phyloP scores from a whole-genome alignment of 495 filamentous ascomycete genomes.

The Sporormia fimetaria region DNA sequence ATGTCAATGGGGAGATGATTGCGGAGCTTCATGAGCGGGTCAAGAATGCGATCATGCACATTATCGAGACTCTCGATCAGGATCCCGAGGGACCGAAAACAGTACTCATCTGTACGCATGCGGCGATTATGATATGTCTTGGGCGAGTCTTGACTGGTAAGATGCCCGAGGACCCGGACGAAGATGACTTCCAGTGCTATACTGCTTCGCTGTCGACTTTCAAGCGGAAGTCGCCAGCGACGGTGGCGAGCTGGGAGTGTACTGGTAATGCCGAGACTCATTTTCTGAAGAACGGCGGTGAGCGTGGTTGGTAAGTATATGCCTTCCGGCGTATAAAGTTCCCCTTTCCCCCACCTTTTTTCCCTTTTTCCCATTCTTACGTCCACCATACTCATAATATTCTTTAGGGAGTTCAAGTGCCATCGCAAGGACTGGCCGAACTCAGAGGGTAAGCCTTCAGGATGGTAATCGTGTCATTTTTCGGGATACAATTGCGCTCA shows the following conservation, averaged over 20 bases:
- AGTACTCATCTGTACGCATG: conserved; percentile 80
- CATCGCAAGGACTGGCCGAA: background rate
- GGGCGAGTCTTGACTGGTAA: conserved; percentile 66
- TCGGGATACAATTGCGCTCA: too few relatives aligned
- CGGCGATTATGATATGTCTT: conserved; percentile 73
- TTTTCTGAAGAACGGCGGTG: conserved; percentile 66
- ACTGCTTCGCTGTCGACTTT: conserved; percentile 71
- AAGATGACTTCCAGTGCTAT: conserved; percentile 76
- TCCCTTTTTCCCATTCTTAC: background rate
- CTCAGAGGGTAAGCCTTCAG: too few relatives aligned
- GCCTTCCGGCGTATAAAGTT: background rate
- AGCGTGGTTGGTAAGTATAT: conserved; percentile 71
- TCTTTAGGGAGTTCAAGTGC: background rate
- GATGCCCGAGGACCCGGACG: conserved; percentile 55
- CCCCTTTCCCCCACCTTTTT: background rate
- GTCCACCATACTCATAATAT: background rate
- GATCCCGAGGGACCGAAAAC: conserved; percentile 44
- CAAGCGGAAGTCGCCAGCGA: conserved; percentile 30
- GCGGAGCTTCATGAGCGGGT: conserved; percentile 66
- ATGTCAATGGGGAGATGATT: conserved; percentile 63
- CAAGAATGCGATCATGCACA: conserved; percentile 52
- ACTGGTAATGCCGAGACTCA: conserved; percentile 70
- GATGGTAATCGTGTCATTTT: background rate
- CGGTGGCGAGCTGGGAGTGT: conserved; percentile 67
- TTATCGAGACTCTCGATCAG: conserved; percentile 61